Base-by-base conservation (phyloP, 164 flowering plant genomes). In the Euptelea pleiosperma region DNA sequence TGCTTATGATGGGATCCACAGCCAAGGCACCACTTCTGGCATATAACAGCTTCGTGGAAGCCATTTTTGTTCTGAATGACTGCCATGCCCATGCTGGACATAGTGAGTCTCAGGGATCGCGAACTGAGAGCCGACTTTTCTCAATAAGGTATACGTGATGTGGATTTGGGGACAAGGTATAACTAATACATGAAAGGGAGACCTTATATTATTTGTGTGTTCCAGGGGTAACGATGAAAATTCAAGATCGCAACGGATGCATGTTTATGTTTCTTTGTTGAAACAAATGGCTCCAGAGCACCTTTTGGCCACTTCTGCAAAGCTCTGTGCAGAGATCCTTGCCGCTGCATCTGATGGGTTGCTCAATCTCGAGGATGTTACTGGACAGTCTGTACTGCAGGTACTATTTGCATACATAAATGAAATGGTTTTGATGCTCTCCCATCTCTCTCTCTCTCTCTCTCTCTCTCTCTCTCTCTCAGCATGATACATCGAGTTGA, bases 271-370 rank as follows among this genome's bases (percentile, higher is more conserved):
- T 44, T 73, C 88, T 58, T 70, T 94, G 70, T 77, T 94, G 65
- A 88, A 94, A 79, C 97, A 94, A 79, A 94, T 91, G 99, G 96
- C 97, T 45, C 93, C 97, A 14, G 97, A 94, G 80, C 99, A 94
- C 62, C 88, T 88, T 22, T 50, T 94, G 52, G 99, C 97, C 8
- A 91, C 96, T 12, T 94, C 85, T 70, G 97, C 97, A 19, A 90
- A 89, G 78, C 73, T 94, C 15, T 89, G 96, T 61, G 87, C 95
- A 1, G 97, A 94, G 77, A 82, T 94, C 60, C 89, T 91, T 60
- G 99, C 96, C 18, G 85, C 97, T 49, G 93, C 84, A 49, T 84
- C 97, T 37, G 99, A 94, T 72, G 93, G 97, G 42, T 79, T 82
- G 79, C 90, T 91, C 53, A 77, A 82, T 58, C 66, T 84, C 8